Conservation (phyloP, 2,329 filamentous ascomycete species). For the Atkinsonella hypoxylon region DNA sequence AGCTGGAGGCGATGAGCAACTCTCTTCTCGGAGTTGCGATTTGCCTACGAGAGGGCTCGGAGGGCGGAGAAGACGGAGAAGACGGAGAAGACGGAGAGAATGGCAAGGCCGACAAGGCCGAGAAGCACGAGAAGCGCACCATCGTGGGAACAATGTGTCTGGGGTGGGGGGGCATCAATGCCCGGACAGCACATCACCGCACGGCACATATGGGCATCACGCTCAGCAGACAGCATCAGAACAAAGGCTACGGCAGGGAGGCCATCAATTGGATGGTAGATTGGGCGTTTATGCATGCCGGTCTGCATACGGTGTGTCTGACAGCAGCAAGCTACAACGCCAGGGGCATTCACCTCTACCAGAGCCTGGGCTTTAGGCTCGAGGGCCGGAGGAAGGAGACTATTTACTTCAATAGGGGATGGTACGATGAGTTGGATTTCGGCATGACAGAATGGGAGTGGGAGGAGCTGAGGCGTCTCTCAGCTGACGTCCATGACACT, state of each 20-base stretch:
- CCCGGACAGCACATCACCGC: conserved; percentile 10
- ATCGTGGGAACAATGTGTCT: conserved; percentile 13
- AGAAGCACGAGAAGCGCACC: not conserved
- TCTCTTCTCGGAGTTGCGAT: conserved; percentile 12
- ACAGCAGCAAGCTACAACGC: conserved; percentile 29
- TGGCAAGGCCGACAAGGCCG: not conserved
- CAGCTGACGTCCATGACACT: not conserved
- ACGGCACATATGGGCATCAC: conserved; percentile 21
- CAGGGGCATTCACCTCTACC: conserved; percentile 29
- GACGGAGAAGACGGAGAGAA: not conserved
- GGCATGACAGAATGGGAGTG: conserved; percentile 27
- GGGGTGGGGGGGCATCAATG: conserved; percentile 9
- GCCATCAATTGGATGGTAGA: conserved; percentile 34
- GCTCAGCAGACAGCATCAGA: conserved; percentile 23
- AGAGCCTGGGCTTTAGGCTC: conserved; percentile 29
- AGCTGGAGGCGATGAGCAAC: conserved; percentile 6
- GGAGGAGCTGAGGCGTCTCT: conserved; percentile 11
- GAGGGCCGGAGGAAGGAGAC: conserved; percentile 27
- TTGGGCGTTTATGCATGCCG: conserved; percentile 31
- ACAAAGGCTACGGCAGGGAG: conserved; percentile 32
- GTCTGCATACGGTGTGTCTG: conserved; percentile 31
- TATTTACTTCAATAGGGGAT: conserved; percentile 26
- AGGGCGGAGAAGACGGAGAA: conserved; percentile 2
- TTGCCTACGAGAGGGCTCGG: conserved; percentile 7
- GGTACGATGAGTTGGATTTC: conserved; percentile 21